Base-by-base conservation (phyloP, 2,329 filamentous ascomycete genomes). In the Cladophialophora exuberans region DNA sequence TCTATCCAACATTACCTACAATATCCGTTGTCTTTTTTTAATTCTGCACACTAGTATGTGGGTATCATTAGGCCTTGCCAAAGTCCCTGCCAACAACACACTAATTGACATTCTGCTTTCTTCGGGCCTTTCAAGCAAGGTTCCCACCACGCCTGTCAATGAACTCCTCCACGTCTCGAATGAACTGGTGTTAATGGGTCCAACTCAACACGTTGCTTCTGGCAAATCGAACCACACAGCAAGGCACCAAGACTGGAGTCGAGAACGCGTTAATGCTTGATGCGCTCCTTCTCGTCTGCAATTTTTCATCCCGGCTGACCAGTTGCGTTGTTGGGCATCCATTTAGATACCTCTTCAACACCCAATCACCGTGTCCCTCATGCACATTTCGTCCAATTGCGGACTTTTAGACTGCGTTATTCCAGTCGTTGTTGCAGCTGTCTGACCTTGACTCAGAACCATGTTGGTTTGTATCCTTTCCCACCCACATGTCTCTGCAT, bases 301-400 rank as follows among this genome's bases (percentile, higher is more conserved):
- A 30, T 43, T 44, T 47, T 33, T 20, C 23, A 26, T 18, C 41
- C 38, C 25, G n/a, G 38, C 45, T 38, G 39, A 54, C 55, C 58
- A 56, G 38, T 57, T 43, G 30, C 38, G 35, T 23, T 36, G 52
- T 57, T 58, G 59, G 59, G 59, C 56, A 59, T 55, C 57, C 61
- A 41, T 49, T 50, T 42, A 54, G 39, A 41, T 53, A 46, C 44
- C 36, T 50, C 56, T 52, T 56, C 45, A 52, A 51, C 30, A 50
- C 28, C 61, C 61, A 63, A 63, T 63, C 49, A 54, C 20, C 31
- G 42, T 31, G 9, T 28, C 26, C 22, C 30, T 13, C 15, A 50
- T 54, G 53, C 51, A 54, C 33, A 45, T 54, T 54, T 54, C 44
- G 41, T 43, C 49, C 56, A 53, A 54, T 61, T 56, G 38, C 47